Conservation (phyloP, 23 red algal genomes). For the Gracilariopsis chorda region DNA sequence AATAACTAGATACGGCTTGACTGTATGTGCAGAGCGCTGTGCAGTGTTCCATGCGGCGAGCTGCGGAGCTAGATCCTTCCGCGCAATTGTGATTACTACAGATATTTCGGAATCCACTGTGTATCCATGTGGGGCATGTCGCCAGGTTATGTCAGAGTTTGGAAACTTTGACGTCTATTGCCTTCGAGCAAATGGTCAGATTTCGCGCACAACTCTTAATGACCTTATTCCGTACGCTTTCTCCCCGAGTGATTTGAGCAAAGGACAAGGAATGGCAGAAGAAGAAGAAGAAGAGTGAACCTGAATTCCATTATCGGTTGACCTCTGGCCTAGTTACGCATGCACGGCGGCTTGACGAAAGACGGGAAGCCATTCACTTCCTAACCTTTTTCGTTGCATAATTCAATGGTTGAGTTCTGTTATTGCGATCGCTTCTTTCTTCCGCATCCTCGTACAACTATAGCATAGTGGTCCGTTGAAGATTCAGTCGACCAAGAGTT, state of each 20-base stretch:
- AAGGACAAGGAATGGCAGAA: slow-evolving; percentile 31
- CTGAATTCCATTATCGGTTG: too few species aligned
- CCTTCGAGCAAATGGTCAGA: slow-evolving; percentile 46
- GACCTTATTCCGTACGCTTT: slow-evolving; percentile 68
- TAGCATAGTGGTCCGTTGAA: too few species aligned
- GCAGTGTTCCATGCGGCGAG: slow-evolving; percentile 64
- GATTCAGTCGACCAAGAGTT: too few species aligned
- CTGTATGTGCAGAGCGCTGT: slow-evolving; percentile 84
- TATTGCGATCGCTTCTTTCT: too few species aligned
- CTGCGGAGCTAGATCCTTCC: slow-evolving; percentile 27
- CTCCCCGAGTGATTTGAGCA: slow-evolving; percentile 45
- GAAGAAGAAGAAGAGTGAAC: slow-evolving; percentile 4
- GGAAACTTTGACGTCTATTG: slow-evolving; percentile 82
- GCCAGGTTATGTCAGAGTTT: slow-evolving; percentile 90
- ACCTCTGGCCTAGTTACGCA: too few species aligned
- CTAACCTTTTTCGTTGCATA: too few species aligned
- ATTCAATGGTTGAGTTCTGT: too few species aligned
- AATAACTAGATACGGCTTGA: slow-evolving; percentile 72
- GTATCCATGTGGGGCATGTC: slow-evolving; percentile 76
- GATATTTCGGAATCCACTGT: slow-evolving; percentile 50
- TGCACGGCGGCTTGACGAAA: neutral
- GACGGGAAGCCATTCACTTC: neutral
- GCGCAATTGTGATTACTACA: slow-evolving; percentile 48
- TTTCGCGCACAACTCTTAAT: slow-evolving; percentile 44
- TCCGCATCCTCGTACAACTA: too few species aligned